phyloP scores from a whole-genome alignment of 768 basidiomycete species.

The Russula vinacea region DNA sequence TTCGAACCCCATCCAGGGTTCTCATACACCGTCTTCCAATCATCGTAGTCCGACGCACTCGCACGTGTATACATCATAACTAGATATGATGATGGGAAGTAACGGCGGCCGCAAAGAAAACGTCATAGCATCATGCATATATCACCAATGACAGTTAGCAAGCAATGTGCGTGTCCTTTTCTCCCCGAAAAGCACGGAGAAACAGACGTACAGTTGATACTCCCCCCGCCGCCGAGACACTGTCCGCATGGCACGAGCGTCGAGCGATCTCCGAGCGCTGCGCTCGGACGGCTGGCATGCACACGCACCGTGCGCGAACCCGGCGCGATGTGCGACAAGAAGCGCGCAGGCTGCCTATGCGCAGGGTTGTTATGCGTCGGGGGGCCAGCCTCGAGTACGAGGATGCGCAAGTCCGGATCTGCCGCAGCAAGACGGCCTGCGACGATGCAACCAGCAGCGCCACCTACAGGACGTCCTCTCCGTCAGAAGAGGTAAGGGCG shows the following conservation, averaged over 20 bases:
- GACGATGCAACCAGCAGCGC: conserved; percentile 54
- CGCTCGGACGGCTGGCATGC: conserved; percentile 41
- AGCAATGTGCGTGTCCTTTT: too few relatives aligned
- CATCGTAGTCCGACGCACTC: conserved; percentile 61
- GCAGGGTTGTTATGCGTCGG: conserved; percentile 45
- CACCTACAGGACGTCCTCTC: conserved; percentile 35
- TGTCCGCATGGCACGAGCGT: conserved; percentile 46
- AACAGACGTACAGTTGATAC: conserved; percentile 47
- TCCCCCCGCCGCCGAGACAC: conserved; percentile 60
- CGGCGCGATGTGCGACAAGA: conserved; percentile 42
- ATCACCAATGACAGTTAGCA: not conserved
- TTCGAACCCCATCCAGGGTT: conserved; percentile 62
- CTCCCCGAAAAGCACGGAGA: not conserved
- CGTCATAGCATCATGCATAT: not conserved
- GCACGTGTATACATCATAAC: conserved; percentile 52
- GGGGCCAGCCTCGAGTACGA: conserved; percentile 59
- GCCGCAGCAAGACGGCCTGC: conserved; percentile 55
- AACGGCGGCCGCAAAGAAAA: not conserved
- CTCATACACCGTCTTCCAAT: conserved; percentile 50
- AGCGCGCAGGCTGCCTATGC: conserved; percentile 56
- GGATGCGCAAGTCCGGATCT: conserved; percentile 53
- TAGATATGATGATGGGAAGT: not conserved
- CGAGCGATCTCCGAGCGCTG: conserved; percentile 46
- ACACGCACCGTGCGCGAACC: conserved; percentile 45
- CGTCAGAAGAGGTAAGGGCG: not conserved